A percentile compares a stretch with the other conserved stretches of the same genome.
phyloP scores from a whole-genome alignment of 2,329 filamentous ascomycete species.

The Fusarium sp. region DNA sequence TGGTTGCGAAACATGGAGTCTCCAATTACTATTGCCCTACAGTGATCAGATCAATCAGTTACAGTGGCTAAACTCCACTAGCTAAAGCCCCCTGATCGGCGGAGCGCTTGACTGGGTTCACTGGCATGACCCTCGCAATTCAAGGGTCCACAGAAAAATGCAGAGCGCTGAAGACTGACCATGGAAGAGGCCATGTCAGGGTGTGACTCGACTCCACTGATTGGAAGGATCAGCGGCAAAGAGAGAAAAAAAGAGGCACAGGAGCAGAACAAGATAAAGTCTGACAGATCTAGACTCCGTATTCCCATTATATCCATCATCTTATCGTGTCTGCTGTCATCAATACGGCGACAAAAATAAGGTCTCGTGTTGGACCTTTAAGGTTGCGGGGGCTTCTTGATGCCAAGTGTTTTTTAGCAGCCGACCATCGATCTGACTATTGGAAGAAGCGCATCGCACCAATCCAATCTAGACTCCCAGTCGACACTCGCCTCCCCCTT shows the following conservation, averaged over 20 bases:
- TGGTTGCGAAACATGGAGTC: slow-evolving; percentile 8
- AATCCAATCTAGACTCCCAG: neutral
- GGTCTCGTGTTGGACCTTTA: slow-evolving; percentile 12
- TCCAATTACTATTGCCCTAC: slow-evolving; percentile 8
- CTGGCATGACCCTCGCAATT: slow-evolving; percentile 4
- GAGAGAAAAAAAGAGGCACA: neutral
- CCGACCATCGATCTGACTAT: neutral
- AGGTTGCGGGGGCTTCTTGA: slow-evolving; percentile 11
- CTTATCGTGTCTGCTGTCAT: neutral
- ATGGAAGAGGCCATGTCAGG: slow-evolving; percentile 13
- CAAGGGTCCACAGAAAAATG: slow-evolving; percentile 14
- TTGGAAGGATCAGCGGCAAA: slow-evolving; percentile 10
- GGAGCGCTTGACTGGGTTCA: neutral
- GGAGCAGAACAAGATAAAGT: too few relatives aligned
- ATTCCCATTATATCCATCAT: neutral
- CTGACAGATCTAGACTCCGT: neutral
- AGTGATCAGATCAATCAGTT: neutral
- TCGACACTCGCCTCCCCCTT: slow-evolving; percentile 14
- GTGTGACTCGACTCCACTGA: slow-evolving; percentile 11
- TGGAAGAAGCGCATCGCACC: neutral
- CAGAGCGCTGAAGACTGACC: neutral
- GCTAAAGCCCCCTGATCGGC: slow-evolving; percentile 16
- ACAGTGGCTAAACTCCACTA: neutral
- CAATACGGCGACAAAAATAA: neutral
- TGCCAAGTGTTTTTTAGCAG: slow-evolving; percentile 15